Base-by-base conservation (phyloP, 352 stramenopile species). In the Pythium diclinum region DNA sequence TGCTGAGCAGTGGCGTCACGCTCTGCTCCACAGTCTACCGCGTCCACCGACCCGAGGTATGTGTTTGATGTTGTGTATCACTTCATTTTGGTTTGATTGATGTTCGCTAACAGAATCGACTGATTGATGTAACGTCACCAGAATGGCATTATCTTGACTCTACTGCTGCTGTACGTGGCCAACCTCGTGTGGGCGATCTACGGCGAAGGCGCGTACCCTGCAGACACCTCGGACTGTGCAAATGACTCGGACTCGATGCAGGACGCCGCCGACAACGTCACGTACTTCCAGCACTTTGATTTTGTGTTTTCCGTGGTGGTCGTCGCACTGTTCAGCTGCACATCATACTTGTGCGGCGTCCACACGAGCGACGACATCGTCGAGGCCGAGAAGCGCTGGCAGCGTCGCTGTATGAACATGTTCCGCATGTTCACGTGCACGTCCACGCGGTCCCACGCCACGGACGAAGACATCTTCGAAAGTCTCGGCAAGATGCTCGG, bases 391-490 rank as follows among this genome's bases (percentile, higher is more conserved):
- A 74, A 74, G 47, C 84, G 81, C 46, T 89, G 82, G 79, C 80
- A 91, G 54, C 74, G 76, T 42, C 78, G 84, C 38, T 90, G 80
- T 40, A 73, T 81, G 61, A 77, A 70, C 44, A 85, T 83, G 58
- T 89, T 88, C 25, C 77, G 76, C 56, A 56, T 73, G 11, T 91
- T 77, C 58, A 88, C 79, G 49, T 89, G 79, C 61, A 66, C 74
- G 11, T 76, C 61, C 7, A 68, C 53, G 36, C 63, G 79, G 42
- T 65, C 77, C 40, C 47, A 72, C 28, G 52, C 73, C 34, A 77
- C 75, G 25, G 79, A 90, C 30, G 73, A 85, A 23, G 80, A 92
- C 52, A 76, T 92, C 4, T 92, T 89, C 65, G 71, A 87, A 67
- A 81, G 71, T 30, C 53, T 92, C 7, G 81, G 81, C 46, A 76